Conservation (phyloP, 2,329 filamentous ascomycete genomes). For the Pezicula radicicola region DNA sequence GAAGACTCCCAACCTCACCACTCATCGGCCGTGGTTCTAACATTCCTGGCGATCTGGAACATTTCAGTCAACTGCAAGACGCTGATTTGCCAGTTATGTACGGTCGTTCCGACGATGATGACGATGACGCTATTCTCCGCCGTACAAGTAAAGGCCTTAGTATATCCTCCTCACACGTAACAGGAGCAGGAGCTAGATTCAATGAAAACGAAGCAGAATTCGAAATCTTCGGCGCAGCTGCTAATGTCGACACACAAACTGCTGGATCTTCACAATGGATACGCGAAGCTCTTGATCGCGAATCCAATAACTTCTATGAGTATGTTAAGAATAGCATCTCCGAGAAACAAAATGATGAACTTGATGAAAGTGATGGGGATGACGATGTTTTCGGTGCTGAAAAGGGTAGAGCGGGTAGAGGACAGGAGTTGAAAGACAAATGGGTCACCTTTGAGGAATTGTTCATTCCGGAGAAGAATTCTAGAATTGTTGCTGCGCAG, state of each 20-base stretch:
- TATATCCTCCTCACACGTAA: conserved; percentile 21
- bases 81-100: conserved; percentile 20
- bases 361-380: background rate
- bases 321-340: conserved; percentile 50
- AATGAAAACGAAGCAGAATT: conserved; percentile 31
- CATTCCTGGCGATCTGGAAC: conserved; percentile 20
- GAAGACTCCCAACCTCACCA: conserved; percentile 58
- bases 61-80: conserved; percentile 14
- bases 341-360: conserved; percentile 27
- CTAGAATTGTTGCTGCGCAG: conserved; percentile 64
- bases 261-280: conserved; percentile 45
- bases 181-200: conserved; percentile 4
- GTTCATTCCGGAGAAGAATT: conserved; percentile 52
- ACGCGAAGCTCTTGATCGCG: conserved; percentile 49
- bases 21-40: conserved; percentile 45
- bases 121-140: conserved; percentile 10
- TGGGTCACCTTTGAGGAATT: conserved; percentile 68
- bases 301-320: conserved; percentile 60
- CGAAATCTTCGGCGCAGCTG: conserved; percentile 36
- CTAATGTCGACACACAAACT: conserved; percentile 44
- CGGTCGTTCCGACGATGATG: conserved; percentile 16
- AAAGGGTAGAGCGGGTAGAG: no score
- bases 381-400: background rate
- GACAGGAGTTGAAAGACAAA: background rate
- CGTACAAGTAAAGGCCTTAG: conserved; percentile 20